Percentiles rank a stretch among this genome's conserved stretches.
phyloP scores from a whole-genome alignment of 2,329 filamentous ascomycete species.

The Pseudogymnoascus sp. region DNA sequence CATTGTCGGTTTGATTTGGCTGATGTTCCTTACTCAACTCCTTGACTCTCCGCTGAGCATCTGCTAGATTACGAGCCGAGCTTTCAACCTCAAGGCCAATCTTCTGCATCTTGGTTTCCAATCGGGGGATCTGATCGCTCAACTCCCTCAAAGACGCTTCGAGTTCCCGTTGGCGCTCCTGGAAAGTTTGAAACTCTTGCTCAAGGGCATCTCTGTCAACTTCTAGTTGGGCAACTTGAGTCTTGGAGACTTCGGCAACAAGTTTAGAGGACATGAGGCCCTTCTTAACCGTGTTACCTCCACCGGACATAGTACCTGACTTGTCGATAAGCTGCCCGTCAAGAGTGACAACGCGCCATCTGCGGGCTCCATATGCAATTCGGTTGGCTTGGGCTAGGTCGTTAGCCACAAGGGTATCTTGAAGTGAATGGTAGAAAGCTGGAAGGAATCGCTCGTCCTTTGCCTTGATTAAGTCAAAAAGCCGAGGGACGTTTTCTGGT shows the following conservation, averaged over 20 bases:
- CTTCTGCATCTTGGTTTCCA: slow-evolving; percentile 90
- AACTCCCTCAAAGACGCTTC: slow-evolving; percentile 66
- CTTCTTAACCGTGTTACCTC: slow-evolving; percentile 80
- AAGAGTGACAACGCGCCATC: slow-evolving; percentile 94
- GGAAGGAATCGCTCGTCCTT: slow-evolving; percentile 82
- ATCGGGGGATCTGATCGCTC: slow-evolving; percentile 68
- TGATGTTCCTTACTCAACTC: slow-evolving; percentile 77
- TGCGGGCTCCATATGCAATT: slow-evolving; percentile 85
- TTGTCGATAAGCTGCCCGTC: slow-evolving; percentile 95
- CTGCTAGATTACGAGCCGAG: slow-evolving; percentile 71
- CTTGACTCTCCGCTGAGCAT: slow-evolving; percentile 76
- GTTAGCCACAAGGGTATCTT: slow-evolving; percentile 87
- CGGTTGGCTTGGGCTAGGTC: slow-evolving; percentile 94
- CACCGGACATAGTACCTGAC: slow-evolving; percentile 97
- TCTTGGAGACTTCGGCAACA: slow-evolving; percentile 75
- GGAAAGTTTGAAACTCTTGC: slow-evolving; percentile 72
- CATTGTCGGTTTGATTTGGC: slow-evolving; percentile 72
- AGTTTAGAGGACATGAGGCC: slow-evolving; percentile 97
- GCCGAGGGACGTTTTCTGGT: slow-evolving; percentile 80
- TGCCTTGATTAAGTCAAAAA: slow-evolving; percentile 87
- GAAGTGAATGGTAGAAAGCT: slow-evolving; percentile 91
- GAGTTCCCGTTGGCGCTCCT: slow-evolving; percentile 73
- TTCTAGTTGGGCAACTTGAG: slow-evolving; percentile 83
- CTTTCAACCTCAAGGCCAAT: slow-evolving; percentile 82
- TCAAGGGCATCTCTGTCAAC: slow-evolving; percentile 79